Conservation (phyloP, 2,329 filamentous ascomycete genomes). For the Grosmannia clavigera region DNA sequence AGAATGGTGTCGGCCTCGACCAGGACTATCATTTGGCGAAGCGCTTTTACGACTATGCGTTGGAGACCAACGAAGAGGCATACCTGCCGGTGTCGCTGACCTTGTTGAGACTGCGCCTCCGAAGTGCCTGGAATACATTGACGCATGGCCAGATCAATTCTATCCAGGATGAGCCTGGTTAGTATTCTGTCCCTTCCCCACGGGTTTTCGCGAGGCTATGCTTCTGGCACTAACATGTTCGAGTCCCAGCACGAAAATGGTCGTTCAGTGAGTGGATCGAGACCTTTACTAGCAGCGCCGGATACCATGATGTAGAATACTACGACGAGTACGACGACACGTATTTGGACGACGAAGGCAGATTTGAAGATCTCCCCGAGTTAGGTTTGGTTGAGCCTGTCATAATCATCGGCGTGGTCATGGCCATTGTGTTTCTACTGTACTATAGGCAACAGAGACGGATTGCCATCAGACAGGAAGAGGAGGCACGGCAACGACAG, state of each 20-base stretch:
- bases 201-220: not conserved
- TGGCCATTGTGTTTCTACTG: conserved; percentile 62
- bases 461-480: conserved; percentile 33
- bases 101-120: conserved; percentile 67
- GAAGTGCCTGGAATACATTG: conserved; percentile 90
- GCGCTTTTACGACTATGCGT: conserved; percentile 83
- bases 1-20: conserved; percentile 83
- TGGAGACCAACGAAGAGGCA: conserved; percentile 84
- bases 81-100: conserved; percentile 88
- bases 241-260: conserved; percentile 59
- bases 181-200: conserved; percentile 18
- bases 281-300: conserved; percentile 62
- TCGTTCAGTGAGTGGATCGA: conserved; percentile 76
- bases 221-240: conserved; percentile 16
- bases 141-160: conserved; percentile 85
- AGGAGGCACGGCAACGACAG: conserved; percentile 23
- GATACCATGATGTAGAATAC: conserved; percentile 47
- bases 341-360: conserved; percentile 34
- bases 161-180: conserved; percentile 80
- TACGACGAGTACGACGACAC: conserved; percentile 45
- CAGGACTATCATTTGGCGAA: conserved; percentile 98
- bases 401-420: conserved; percentile 67
- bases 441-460: conserved; percentile 69
- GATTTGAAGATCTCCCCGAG: conserved; percentile 59
- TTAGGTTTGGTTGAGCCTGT: conserved; percentile 61